Conservation (phyloP, 2,329 filamentous ascomycete genomes). For the Pseudogymnoascus sp. region DNA sequence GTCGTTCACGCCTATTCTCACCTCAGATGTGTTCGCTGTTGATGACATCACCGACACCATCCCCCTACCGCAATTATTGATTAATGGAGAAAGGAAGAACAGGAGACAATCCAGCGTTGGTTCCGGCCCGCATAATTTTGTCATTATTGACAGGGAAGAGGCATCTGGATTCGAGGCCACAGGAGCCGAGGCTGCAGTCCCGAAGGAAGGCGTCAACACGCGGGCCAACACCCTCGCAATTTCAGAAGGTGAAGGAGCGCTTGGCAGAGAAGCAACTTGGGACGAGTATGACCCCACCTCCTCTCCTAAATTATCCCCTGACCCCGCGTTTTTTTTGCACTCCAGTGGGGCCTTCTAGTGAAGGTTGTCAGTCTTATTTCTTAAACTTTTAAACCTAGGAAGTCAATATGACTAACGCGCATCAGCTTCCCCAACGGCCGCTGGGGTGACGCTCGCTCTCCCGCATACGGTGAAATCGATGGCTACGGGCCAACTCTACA, state of each 20-base stretch:
- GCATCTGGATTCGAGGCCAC: constrained; percentile 63
- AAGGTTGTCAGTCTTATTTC: background rate
- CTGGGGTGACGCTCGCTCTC: constrained; percentile 87
- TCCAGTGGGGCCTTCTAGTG: background rate
- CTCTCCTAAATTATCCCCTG: background rate
- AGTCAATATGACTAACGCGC: background rate
- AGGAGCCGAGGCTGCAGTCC: constrained; percentile 71
- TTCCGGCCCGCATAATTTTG: constrained; percentile 77
- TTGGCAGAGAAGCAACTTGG: constrained; percentile 94
- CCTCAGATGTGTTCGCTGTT: constrained; percentile 28
- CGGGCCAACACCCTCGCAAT: constrained; percentile 84
- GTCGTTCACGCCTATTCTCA: constrained; percentile 35
- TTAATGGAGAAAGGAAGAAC: constrained; percentile 40
- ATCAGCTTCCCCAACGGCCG: constrained; percentile 78
- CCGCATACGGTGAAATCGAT: constrained; percentile 92
- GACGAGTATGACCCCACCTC: constrained; percentile 51
- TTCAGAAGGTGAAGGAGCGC: constrained; percentile 81
- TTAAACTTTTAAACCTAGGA: background rate
- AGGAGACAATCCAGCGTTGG: constrained; percentile 51
- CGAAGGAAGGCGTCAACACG: constrained; percentile 63
- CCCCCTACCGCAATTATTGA: constrained; percentile 35
- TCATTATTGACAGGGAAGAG: constrained; percentile 65
- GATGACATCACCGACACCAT: constrained; percentile 40
- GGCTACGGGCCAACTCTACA: constrained; percentile 97
- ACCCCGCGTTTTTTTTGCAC: background rate